Evolutionary conservation across 306 rosid genomes (phyloP).

Genomic region (Quercus engelmannii): DNA sequence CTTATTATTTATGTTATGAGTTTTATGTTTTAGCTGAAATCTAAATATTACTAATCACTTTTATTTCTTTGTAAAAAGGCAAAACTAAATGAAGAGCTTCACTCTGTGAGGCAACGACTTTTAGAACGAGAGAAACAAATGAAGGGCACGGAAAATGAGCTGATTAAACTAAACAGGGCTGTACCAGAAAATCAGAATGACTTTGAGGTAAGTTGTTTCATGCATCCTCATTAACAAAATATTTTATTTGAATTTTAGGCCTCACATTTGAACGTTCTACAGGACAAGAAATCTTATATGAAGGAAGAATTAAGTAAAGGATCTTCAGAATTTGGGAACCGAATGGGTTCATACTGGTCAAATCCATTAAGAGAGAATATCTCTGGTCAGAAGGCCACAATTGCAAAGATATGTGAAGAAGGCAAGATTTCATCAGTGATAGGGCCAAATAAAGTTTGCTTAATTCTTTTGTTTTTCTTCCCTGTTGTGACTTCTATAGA

Average conservation of each 20-base stretch:
- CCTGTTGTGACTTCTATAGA: background rate
- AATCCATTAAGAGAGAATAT: constrained; percentile 38
- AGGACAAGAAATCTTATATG: constrained; percentile 39
- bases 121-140: constrained; percentile 48
- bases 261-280: constrained; percentile 10
- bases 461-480: background rate
- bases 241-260: background rate
- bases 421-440: constrained; percentile 33
- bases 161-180: constrained; percentile 34
- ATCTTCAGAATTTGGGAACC: constrained; percentile 33
- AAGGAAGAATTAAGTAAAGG: constrained; percentile 37
- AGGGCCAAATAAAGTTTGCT: background rate
- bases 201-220: constrained; percentile 37
- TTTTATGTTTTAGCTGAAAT: background rate
- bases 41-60: background rate
- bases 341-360: constrained; percentile 22
- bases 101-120: constrained; percentile 35
- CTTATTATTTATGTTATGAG: background rate
- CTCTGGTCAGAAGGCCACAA: constrained; percentile 51
- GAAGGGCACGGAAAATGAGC: constrained; percentile 44
- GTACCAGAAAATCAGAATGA: constrained; percentile 39
- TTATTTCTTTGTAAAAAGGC: constrained; percentile 22
- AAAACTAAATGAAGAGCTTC: constrained; percentile 43
- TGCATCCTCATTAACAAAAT: background rate
- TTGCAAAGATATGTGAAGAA: constrained; percentile 73